These are phyloP conservation scores for Beverwykella pulmonaria DNA, from an alignment of 495 filamentous ascomycete species.

Conservation along the genomic window DNA sequence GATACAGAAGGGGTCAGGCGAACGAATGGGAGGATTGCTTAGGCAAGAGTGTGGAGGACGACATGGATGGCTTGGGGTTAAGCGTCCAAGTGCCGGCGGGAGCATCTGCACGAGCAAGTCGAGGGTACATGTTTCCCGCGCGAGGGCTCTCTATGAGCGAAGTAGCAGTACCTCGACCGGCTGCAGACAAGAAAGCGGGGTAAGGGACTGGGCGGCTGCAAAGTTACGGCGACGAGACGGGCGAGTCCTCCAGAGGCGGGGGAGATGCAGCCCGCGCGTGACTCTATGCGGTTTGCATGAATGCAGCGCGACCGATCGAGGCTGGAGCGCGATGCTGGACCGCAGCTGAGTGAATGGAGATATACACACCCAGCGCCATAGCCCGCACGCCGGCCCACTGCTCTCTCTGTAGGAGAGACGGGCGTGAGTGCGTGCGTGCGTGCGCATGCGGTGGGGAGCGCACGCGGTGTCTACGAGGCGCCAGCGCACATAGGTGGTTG, in stretches of 20 bases:
- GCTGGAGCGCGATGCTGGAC: neutral
- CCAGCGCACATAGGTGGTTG: neutral
- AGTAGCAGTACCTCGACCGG: constrained; percentile 27
- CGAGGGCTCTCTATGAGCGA: neutral
- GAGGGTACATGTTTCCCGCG: constrained; percentile 3
- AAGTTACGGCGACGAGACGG: constrained; percentile 26
- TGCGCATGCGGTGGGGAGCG: no score
- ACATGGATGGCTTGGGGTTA: constrained; percentile 32
- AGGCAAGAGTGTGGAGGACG: constrained; percentile 25
- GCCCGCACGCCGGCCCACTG: no score
- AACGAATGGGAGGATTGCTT: constrained; percentile 35
- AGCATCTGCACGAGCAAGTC: constrained; percentile 11
- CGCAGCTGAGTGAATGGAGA: neutral
- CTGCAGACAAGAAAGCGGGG: constrained; percentile 27
- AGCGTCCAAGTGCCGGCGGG: constrained; percentile 30
- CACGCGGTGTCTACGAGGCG: no score
- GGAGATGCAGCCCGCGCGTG: constrained; percentile 36
- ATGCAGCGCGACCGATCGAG: constrained; percentile 25
- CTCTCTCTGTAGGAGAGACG: no score
- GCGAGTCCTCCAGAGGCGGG: constrained; percentile 10
- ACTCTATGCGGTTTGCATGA: constrained; percentile 36
- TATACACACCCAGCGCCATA: no score
- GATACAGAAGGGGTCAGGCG: constrained; percentile 37
- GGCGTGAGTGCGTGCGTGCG: no score
- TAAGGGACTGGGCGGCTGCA: constrained; percentile 37